phyloP scores from a whole-genome alignment of 495 filamentous ascomycete species.

The Diplogelasinospora grovesii region DNA sequence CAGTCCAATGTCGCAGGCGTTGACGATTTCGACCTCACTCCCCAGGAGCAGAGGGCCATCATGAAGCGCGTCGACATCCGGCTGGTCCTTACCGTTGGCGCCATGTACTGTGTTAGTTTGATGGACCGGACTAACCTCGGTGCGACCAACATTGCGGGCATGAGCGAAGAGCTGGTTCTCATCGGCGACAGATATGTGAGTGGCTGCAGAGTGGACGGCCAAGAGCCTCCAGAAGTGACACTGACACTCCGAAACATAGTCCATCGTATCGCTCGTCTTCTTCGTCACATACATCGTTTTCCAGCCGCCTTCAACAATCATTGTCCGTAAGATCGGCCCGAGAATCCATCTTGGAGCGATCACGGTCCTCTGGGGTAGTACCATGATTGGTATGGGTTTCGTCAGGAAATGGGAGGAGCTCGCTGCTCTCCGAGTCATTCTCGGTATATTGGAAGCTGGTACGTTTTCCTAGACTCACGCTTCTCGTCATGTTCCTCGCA shows the following conservation, averaged over 20 bases:
- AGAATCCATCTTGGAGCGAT: slow-evolving; percentile 49
- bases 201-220: not conserved
- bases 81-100: slow-evolving; percentile 55
- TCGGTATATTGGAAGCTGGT: slow-evolving; percentile 60
- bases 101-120: slow-evolving; percentile 58
- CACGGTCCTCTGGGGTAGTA: slow-evolving; percentile 39
- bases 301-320: slow-evolving; percentile 52
- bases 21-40: slow-evolving; percentile 26
- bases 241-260: slow-evolving; percentile 30
- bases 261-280: slow-evolving; percentile 56
- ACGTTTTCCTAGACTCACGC: not conserved
- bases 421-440: slow-evolving; percentile 48
- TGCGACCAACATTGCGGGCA: slow-evolving; percentile 55
- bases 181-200: slow-evolving; percentile 29
- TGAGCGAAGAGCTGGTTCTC: slow-evolving; percentile 49
- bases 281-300: slow-evolving; percentile 60
- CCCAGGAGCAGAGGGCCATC: slow-evolving; percentile 36
- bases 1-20: slow-evolving; percentile 3
- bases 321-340: slow-evolving; percentile 56
- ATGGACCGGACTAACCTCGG: slow-evolving; percentile 67
- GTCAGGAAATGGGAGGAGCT: slow-evolving; percentile 43
- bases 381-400: slow-evolving; percentile 61
- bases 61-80: slow-evolving; percentile 56
- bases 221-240: no score
- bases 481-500: no score